Evolutionary conservation across 257 asterid species (phyloP), one percentile per base, ranked within the genome.

Genomic region (Craterostigma plantagineum): DNA sequence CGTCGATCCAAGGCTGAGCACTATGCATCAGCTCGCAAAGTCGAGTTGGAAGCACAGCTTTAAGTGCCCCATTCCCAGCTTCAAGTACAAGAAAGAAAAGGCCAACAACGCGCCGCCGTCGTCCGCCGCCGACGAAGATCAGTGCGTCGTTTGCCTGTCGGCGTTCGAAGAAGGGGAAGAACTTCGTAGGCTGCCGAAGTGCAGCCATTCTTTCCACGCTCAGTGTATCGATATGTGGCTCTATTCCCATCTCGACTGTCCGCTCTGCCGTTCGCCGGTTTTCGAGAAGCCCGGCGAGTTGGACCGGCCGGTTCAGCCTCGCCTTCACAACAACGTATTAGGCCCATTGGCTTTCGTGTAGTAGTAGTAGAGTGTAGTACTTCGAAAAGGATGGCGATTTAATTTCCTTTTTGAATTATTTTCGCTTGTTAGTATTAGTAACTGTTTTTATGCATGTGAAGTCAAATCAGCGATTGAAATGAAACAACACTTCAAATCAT

Each of bases 221-320:
- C 54, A 81, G 8, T 83, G 87, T 50, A 73, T 83, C 33, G 87
- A 83, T 53, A 73, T 65, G 87, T 79, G 93, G 95, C 73, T 83
- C 4, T 57, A 64, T 45, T 76, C 83, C 42, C 81, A 71, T 46
- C 33, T 58, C 50, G 77, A 73, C 16, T 83, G 92, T 46, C 95
- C 92, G 0, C 68, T 83, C 10, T 79, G 93, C 33, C 85, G 95
- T 30, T 68, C 83, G 4, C 65, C 70, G 7, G 82, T 73, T 23
- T 23, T 23, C 30, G 30, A 23, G 30, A 23, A 23, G 30, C 4
- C 30, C 6, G 2, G 4, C 4, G 30, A 23, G 30, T 2, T 23
- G 30, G 30, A 23, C 30, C 30, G 30, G 30, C 30, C 30, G 30
- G 30, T 23, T 23, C 30, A 23, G 30, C 6, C 30, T 23, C 30